phyloP scores from a whole-genome alignment of 2,329 filamentous ascomycete species.

The Atkinsonella texensis region DNA sequence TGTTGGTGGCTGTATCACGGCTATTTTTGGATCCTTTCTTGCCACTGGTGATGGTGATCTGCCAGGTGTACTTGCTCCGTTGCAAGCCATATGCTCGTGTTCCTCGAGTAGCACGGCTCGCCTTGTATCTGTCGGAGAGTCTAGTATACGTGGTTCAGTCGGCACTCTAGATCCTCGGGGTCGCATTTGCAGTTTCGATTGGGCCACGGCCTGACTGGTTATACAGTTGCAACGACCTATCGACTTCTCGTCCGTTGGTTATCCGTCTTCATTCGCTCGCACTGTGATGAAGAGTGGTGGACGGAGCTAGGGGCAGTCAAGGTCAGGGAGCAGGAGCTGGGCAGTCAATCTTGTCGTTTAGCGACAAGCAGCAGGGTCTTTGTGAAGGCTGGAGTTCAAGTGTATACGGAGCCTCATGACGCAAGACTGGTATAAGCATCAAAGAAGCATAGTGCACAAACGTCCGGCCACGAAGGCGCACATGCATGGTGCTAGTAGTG shows the following conservation, averaged over 20 bases:
- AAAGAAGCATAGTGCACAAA: too few species aligned
- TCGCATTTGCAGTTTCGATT: neutral
- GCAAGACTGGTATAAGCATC: neutral
- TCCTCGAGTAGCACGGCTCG: conserved; percentile 46
- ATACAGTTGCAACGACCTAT: too few species aligned
- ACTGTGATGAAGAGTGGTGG: neutral
- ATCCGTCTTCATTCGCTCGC: neutral
- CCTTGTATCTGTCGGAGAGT: conserved; percentile 44
- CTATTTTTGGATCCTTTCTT: conserved; percentile 54
- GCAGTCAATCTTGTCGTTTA: neutral
- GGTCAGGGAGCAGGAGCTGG: neutral
- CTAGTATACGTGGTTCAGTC: conserved; percentile 12
- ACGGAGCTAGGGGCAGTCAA: neutral
- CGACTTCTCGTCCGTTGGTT: neutral
- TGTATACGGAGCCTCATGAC: neutral
- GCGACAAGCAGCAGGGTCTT: neutral
- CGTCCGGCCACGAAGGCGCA: too few species aligned
- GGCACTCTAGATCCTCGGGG: neutral
- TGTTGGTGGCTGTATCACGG: conserved; percentile 51
- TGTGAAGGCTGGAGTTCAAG: neutral
- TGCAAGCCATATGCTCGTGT: conserved; percentile 28
- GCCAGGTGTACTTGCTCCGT: too few species aligned
- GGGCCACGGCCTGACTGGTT: too few species aligned
- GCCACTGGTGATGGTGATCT: conserved; percentile 42
- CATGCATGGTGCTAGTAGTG: too few species aligned